Base-by-base conservation (phyloP, 2,329 filamentous ascomycete species). In the Aureobasidium pullulans region DNA sequence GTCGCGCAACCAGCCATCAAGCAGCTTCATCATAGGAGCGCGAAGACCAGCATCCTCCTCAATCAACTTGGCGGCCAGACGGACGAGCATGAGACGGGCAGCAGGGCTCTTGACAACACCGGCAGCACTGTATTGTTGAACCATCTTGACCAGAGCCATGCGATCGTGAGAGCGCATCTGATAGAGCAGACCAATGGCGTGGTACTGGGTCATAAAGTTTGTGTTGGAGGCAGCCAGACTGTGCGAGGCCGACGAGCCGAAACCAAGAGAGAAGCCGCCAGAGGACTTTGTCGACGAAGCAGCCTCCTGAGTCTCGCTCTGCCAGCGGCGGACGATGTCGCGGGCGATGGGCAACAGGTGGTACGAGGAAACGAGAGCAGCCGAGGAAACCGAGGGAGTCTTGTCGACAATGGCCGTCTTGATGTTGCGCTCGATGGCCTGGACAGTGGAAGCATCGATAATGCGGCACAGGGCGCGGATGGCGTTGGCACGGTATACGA, bases 391-490 rank as follows among this genome's bases (percentile, higher is more conserved):
- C 1, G 93, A 96, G 37, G 94, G 93, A 69, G 92, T 96, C 81
- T 96, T 96, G 81, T 99, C 94, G 73, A 99, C 94, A 72, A 99
- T 97, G 60, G 93, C 94, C 19, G 94, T 97, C 81, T 99, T 99
- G 83, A 99, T 95, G 61, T 96, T 88, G 75, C 94, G 89, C 76
- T 99, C 94, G 72, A 99, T 97, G 63, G 91, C 93, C 79, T 96
- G 93, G 52, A 97, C 94, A 48, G 92, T 97, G 11, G 90, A 93
- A 64, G 89, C 90, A 78, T 96, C 91, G 71, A 97, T 97, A 71
- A 99, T 96, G 66, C 94, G 88, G 79, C 93, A 97, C 66, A 97
- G 81, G 40, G 93, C 92, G 68, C 94, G 84, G 72, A 97, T 97
- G 63, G 94, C 93, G 78, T 99, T 99, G 56, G 94, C 90, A 69